Base-by-base conservation (phyloP, 768 basidiomycete genomes). In the Suillus variegatus region DNA sequence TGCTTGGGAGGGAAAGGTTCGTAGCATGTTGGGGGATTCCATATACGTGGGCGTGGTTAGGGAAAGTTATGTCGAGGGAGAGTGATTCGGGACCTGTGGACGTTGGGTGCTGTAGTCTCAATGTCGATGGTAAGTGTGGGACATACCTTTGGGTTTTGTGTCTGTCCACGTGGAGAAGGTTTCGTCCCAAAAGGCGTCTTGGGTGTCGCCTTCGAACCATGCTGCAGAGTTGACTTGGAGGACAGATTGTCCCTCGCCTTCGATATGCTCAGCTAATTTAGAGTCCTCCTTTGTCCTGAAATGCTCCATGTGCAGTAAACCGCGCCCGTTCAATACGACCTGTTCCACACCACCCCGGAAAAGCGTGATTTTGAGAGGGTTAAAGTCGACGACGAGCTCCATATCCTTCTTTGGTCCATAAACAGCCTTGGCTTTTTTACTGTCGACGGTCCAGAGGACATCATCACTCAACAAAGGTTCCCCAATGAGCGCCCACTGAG, bases 21-120 rank as follows among this genome's bases (percentile, higher is more conserved):
- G 96, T 94, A 16, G 97, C 97, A 69, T 95, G 97, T 77, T 99
- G 94, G 14, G 97, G 96, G 51, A 99, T 96, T 64, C 97, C 97
- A 70, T 95, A 99, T 64, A 98, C 89, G 57, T 93, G 91, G 38
- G 88, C 88, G 65, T 95, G 94, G 65, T 88, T 90, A 0, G 97
- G 97, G 85, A 99, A 99, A 60, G 86, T 86, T 71, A 99, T 91
- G 70, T 99, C 97, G 65, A 99, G 75, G 0, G 92, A 94, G 64
- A 98, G 85, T 0, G 93, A 95, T 77, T 99, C 95, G 38, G 97
- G 97, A 14, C 97, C 97, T 98, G 20, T 22, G 52, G 49, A 60
- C n/a, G 65, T 67, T 64, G 41, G 28, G n/a, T 38, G 25, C 25
- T 7, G 52, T 57, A 38, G 38, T 58, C 22, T 58, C 22, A 18